phyloP scores from a whole-genome alignment of 2,329 filamentous ascomycete species.

The Fonsecaea pedrosoi region DNA sequence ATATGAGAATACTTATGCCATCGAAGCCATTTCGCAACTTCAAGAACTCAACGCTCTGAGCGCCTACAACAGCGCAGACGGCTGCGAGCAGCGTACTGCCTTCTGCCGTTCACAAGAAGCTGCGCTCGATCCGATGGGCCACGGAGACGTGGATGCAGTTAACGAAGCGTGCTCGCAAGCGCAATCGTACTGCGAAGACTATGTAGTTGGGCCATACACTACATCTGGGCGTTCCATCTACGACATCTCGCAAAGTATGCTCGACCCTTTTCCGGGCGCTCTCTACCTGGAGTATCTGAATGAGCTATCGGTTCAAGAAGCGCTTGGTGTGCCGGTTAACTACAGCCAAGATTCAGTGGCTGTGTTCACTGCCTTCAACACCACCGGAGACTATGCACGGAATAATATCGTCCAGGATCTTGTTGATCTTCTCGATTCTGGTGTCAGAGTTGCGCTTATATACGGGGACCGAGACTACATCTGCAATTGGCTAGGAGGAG shows the following conservation, averaged over 20 bases:
- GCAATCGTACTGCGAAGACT: slow-evolving; percentile 44
- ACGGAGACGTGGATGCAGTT: slow-evolving; percentile 36
- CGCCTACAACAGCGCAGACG: slow-evolving; percentile 38
- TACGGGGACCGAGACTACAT: slow-evolving; percentile 48
- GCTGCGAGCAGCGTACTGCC: slow-evolving; percentile 39
- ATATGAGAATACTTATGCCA: slow-evolving; percentile 62
- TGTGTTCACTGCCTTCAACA: slow-evolving; percentile 42
- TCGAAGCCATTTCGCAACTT: slow-evolving; percentile 58
- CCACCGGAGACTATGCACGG: slow-evolving; percentile 41
- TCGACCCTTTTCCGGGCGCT: slow-evolving; percentile 64
- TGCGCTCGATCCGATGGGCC: slow-evolving; percentile 37
- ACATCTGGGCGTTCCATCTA: slow-evolving; percentile 53
- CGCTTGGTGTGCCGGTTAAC: slow-evolving; percentile 61
- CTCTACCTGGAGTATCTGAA: slow-evolving; percentile 67
- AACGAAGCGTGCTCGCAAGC: slow-evolving; percentile 42
- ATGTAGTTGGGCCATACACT: slow-evolving; percentile 50
- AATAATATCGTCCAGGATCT: slow-evolving; percentile 43
- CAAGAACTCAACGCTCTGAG: slow-evolving; percentile 39
- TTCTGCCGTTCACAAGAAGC: slow-evolving; percentile 37
- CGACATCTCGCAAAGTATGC: slow-evolving; percentile 63
- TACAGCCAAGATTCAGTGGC: slow-evolving; percentile 47
- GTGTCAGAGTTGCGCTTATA: slow-evolving; percentile 54
- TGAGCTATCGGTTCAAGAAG: slow-evolving; percentile 58
- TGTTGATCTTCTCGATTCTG: slow-evolving; percentile 45
- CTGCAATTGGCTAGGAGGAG: slow-evolving; percentile 54